Conservation (phyloP, 2,329 filamentous ascomycete species). For the Fusarium acutatum region DNA sequence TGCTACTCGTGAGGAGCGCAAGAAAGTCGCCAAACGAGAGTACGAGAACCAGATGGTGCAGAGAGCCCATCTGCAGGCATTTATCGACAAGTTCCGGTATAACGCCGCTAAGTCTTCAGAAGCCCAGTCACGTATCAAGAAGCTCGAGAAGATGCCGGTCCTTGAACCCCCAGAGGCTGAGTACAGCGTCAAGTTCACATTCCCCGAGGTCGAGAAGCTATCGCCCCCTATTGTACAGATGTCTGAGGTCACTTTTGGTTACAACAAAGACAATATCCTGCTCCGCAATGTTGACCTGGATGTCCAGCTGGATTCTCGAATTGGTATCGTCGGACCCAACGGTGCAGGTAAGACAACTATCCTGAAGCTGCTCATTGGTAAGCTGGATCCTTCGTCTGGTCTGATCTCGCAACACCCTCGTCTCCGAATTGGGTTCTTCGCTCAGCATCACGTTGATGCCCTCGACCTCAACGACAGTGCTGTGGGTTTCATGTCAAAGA, state of each 20-base stretch:
- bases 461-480: constrained; percentile 89
- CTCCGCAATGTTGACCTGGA: constrained; percentile 91
- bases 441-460: constrained; percentile 97
- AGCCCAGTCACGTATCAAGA: constrained; percentile 98
- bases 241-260: constrained; percentile 91
- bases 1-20: constrained; percentile 93
- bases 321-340: constrained; percentile 99
- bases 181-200: constrained; percentile 96
- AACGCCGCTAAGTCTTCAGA: constrained; percentile 99
- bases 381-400: constrained; percentile 78
- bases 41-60: constrained; percentile 99
- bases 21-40: constrained; percentile 95
- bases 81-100: constrained; percentile 99
- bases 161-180: constrained; percentile 90
- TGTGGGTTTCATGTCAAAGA: constrained; percentile 95
- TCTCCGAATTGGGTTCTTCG: constrained; percentile 93
- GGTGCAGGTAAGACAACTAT: constrained; percentile 98
- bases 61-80: constrained; percentile 91
- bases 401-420: constrained; percentile 89
- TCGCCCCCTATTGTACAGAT: constrained; percentile 98
- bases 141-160: constrained; percentile 95
- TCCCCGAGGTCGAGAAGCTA: constrained; percentile 96
- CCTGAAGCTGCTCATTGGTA: constrained; percentile 95
- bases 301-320: constrained; percentile 96
- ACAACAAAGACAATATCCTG: constrained; percentile 79